Percentiles rank a stretch among this genome's conserved stretches.
These are phyloP conservation scores for Basipetospora chlamydospora DNA, from an alignment of 2,329 filamentous ascomycete genomes.

Conservation along the genomic window DNA sequence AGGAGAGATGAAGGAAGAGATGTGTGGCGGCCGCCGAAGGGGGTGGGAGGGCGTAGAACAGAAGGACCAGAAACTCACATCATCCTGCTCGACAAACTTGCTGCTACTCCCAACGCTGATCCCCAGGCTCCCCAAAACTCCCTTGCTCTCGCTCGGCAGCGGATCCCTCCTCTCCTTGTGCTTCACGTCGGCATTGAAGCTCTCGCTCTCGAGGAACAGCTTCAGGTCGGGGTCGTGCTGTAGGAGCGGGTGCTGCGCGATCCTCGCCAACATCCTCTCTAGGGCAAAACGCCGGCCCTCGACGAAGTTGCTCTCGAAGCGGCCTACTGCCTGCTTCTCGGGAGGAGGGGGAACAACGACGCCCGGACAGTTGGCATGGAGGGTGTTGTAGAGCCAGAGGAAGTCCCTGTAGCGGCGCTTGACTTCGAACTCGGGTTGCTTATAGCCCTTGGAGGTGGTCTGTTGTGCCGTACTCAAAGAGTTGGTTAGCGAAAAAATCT, in stretches of 20 bases:
- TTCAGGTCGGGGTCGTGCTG: slow-evolving; percentile 92
- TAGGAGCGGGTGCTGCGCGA: slow-evolving; percentile 71
- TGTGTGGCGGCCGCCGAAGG: too few species aligned
- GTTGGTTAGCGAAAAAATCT: background rate
- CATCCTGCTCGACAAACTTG: slow-evolving; percentile 97
- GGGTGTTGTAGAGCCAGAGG: slow-evolving; percentile 88
- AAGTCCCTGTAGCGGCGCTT: slow-evolving; percentile 93
- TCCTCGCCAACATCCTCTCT: slow-evolving; percentile 97
- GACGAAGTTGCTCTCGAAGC: slow-evolving; percentile 94
- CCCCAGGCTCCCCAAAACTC: slow-evolving; percentile 75
- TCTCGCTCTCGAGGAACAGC: slow-evolving; percentile 89
- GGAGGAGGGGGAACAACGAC: slow-evolving; percentile 91
- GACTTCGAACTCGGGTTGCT: slow-evolving; percentile 81
- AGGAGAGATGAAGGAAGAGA: too few species aligned
- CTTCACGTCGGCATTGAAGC: slow-evolving; percentile 93
- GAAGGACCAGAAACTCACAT: slow-evolving; percentile 54
- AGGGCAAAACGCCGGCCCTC: slow-evolving; percentile 81
- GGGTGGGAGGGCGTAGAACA: too few species aligned
- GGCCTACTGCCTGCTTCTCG: slow-evolving; percentile 92
- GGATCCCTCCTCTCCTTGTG: slow-evolving; percentile 91
- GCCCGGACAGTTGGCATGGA: slow-evolving; percentile 89
- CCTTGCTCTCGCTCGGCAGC: slow-evolving; percentile 77
- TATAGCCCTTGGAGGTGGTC: slow-evolving; percentile 94
- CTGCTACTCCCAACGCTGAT: slow-evolving; percentile 60
- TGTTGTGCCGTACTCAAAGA: slow-evolving; percentile 26